Evolutionary conservation across 2,329 filamentous ascomycete genomes (phyloP), one percentile per base, ranked within the genome.

Genomic region (Calonectria montana): DNA sequence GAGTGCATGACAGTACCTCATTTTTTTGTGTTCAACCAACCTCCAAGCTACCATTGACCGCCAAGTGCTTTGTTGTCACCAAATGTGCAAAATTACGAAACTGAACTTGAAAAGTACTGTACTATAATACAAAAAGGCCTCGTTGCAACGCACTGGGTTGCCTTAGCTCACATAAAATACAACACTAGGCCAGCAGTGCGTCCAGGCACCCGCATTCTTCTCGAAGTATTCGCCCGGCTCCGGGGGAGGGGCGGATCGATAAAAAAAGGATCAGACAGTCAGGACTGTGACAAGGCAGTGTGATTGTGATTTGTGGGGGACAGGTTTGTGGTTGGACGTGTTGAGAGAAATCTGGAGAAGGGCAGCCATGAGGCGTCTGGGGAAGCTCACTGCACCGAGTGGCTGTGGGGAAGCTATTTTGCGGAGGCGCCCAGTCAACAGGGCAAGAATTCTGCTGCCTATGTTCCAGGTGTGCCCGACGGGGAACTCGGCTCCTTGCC

Each of bases 311-410:
- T 48, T 65, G 66, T 27, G 59, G 47, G 59, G 69, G 47, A 65
- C 59, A 62, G 66, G 45, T 41, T 71, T 47, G 47, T 66, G 45
- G 74, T 76, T 76, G 70, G 70, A 61, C 39, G 65, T 53, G 43
- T 65, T 67, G 63, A 50, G 31, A n/a, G 29, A 47, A 65, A 55
- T 47, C 27, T 63, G 39, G 47, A 62, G 53, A 65, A 77, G 18
- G n/a, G 41, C 18, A 43, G 10, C 18, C 18, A 18, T 37, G 74
- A 67, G 41, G 35, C 29, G 55, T 67, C 70, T 35, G 73, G 75
- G 55, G 74, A 74, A 77, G 35, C 55, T 45, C 27, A 6, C 47
- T 18, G 31, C 53, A 25, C 12, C 39, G 41, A 15, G 15, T 27
- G n/a, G 45, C 16, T 29, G 65, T 71, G 64, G 69, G 57, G 65